Conservation (phyloP, 2,329 filamentous ascomycete species). For the Aspergillus sp. region DNA sequence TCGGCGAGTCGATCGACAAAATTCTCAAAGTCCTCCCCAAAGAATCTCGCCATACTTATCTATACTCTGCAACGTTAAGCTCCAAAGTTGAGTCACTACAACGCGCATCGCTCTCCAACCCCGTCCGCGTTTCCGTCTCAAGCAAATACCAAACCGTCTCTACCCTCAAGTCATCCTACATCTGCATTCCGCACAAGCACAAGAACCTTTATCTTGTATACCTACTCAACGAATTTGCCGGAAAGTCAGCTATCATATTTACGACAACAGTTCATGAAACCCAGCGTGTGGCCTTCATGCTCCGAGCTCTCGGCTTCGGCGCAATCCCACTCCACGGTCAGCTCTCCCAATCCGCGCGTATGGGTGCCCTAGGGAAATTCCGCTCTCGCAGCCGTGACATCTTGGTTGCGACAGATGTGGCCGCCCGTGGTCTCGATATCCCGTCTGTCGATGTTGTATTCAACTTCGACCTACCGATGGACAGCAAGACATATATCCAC, state of each 20-base stretch:
- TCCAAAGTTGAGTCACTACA: slow-evolving; percentile 92
- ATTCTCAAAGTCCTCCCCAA: slow-evolving; percentile 84
- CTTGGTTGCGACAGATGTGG: slow-evolving; percentile 88
- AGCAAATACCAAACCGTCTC: slow-evolving; percentile 90
- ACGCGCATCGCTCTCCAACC: slow-evolving; percentile 81
- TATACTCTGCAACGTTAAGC: slow-evolving; percentile 93
- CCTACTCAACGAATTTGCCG: slow-evolving; percentile 80
- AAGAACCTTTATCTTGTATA: slow-evolving; percentile 91
- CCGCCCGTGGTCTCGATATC: slow-evolving; percentile 87
- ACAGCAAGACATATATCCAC: slow-evolving; percentile 90
- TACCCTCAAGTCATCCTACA: slow-evolving; percentile 79
- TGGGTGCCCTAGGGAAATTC: slow-evolving; percentile 91
- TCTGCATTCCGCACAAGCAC: slow-evolving; percentile 80
- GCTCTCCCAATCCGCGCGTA: slow-evolving; percentile 79
- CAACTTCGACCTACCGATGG: slow-evolving; percentile 80
- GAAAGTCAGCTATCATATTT: slow-evolving; percentile 88
- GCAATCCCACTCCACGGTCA: slow-evolving; percentile 93
- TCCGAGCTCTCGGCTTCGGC: slow-evolving; percentile 80
- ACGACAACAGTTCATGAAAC: slow-evolving; percentile 89
- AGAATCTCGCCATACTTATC: slow-evolving; percentile 69
- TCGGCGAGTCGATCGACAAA: slow-evolving; percentile 88
- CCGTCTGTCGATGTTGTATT: slow-evolving; percentile 85
- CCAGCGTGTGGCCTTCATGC: slow-evolving; percentile 77
- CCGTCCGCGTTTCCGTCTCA: slow-evolving; percentile 77
- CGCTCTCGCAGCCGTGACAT: slow-evolving; percentile 76